Percentiles rank a stretch among this genome's conserved stretches.
These are phyloP conservation scores for Trichoderma sp. DNA, from an alignment of 2,329 filamentous ascomycete species.

Conservation along the genomic window DNA sequence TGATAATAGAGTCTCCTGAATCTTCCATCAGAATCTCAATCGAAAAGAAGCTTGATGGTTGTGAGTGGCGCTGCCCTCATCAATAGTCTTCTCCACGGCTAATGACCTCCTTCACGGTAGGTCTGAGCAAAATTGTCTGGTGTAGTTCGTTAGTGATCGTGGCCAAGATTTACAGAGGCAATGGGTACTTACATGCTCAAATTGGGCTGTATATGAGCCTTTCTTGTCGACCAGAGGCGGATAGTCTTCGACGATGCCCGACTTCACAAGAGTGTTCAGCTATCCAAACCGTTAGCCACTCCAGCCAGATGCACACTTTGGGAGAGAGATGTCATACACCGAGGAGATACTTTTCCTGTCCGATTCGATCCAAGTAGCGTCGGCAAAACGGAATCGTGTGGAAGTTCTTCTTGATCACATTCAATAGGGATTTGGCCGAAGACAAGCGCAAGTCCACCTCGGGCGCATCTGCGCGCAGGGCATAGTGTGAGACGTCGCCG, in stretches of 20 bases:
- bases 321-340: conserved; percentile 54
- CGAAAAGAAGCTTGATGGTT: not conserved
- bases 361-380: conserved; percentile 79
- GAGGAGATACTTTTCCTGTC: conserved; percentile 86
- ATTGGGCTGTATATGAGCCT: conserved; percentile 86
- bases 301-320: not conserved
- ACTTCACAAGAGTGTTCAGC: conserved; percentile 78
- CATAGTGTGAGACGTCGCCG: conserved; percentile 82
- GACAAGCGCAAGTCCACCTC: conserved; percentile 61
- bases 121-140: conserved; percentile 69
- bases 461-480: conserved; percentile 66
- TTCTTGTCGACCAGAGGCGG: conserved; percentile 82
- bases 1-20: not conserved
- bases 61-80: not conserved
- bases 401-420: conserved; percentile 87
- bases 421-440: conserved; percentile 77
- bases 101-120: conserved; percentile 77
- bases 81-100: conserved; percentile 78
- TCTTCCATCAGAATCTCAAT: not conserved
- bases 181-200: conserved; percentile 71
- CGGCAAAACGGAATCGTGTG: conserved; percentile 82
- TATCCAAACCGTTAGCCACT: conserved; percentile 37
- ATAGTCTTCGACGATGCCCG: conserved; percentile 80
- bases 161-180: not conserved
- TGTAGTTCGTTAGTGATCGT: not conserved